Base-by-base conservation (phyloP, 2,329 filamentous ascomycete species). In the Zasmidium cellare region DNA sequence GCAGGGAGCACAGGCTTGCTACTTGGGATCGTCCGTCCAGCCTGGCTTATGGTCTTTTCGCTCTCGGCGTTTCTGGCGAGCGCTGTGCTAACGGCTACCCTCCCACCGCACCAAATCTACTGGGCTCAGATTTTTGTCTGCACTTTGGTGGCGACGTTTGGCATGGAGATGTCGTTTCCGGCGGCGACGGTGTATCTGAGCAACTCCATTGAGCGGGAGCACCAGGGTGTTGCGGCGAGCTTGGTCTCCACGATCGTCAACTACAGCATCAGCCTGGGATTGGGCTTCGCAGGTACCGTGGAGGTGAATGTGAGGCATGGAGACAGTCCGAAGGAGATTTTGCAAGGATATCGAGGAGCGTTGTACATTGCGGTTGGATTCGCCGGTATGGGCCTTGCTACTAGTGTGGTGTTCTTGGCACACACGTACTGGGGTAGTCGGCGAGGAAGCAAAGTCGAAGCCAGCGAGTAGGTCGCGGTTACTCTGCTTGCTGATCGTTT, bases 121-220 rank as follows among this genome's bases (percentile, higher is more conserved):
- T 89, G 87, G 86, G 76, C 75, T n/a, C 81, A 87, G 61, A 76
- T 80, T 0, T 89, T 89, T 65, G 77, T 86, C 6, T 77, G 77
- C 1, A 75, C 84, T 2, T 20, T 87, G 1, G 65, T 88, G 41
- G 57, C 52, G n/a, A 45, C 57, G 6, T 67, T 63, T 64, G 84
- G 84, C 2, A 85, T 87, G 81, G 85, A 89, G 68, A 87, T 87
- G 78, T 83, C 79, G 2, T 87, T 87, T 64, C 86, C 87, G 0
- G 82, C 84, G 0, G 84, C 83, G 0, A 86, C 80, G 0, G 68
- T 88, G 12, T 79, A 88, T 31, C 74, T 89, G 9, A 83, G 79
- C 25, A 81, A 87, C 61, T 73, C 73, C 1, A 73, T 80, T 23
- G 62, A 68, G 6, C 71, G 72, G 23, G 71, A 79, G 48, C 75